A percentile compares a stretch with the other conserved stretches of the same genome.
These are phyloP conservation scores for Parmales sp. DNA, from an alignment of 108 stramenopile species.

Conservation along the genomic window DNA sequence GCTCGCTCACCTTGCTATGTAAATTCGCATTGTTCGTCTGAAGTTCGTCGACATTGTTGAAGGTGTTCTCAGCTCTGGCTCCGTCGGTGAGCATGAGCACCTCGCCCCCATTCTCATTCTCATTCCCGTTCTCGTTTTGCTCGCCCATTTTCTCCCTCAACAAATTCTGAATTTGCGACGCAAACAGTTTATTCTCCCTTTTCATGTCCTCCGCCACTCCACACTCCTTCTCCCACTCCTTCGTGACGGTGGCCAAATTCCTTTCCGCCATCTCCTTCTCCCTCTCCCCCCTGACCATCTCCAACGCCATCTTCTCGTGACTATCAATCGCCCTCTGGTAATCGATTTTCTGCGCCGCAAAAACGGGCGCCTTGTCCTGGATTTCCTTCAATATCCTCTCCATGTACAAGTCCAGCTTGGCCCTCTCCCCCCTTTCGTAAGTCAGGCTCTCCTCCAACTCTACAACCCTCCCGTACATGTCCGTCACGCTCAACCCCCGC, in stretches of 20 bases:
- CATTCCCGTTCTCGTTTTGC: too few relatives aligned
- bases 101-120: too few relatives aligned
- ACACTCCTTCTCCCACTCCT: too few relatives aligned
- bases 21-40: slow-evolving; percentile 66
- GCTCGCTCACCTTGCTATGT: too few relatives aligned
- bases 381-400: slow-evolving; percentile 61
- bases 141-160: too few relatives aligned
- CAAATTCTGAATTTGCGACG: too few relatives aligned
- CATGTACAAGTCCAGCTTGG: slow-evolving; percentile 46
- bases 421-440: slow-evolving; percentile 36
- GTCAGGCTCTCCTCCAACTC: slow-evolving; percentile 56
- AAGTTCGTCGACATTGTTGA: slow-evolving; percentile 39
- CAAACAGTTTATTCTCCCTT: too few relatives aligned
- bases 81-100: too few relatives aligned
- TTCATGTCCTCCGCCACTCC: too few relatives aligned
- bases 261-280: slow-evolving; percentile 23
- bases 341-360: slow-evolving; percentile 58
- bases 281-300: slow-evolving; percentile 23
- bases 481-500: slow-evolving; percentile 49
- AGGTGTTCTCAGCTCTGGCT: too few relatives aligned
- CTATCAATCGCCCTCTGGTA: slow-evolving; percentile 49
- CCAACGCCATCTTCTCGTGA: slow-evolving; percentile 41
- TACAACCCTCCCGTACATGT: slow-evolving; percentile 53
- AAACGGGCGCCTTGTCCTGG: slow-evolving; percentile 48
- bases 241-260: too few relatives aligned